Evolutionary conservation across 177 flowering plant genomes (phyloP), one percentile per base, ranked within the genome.

Genomic region (Vitis hybrid): DNA sequence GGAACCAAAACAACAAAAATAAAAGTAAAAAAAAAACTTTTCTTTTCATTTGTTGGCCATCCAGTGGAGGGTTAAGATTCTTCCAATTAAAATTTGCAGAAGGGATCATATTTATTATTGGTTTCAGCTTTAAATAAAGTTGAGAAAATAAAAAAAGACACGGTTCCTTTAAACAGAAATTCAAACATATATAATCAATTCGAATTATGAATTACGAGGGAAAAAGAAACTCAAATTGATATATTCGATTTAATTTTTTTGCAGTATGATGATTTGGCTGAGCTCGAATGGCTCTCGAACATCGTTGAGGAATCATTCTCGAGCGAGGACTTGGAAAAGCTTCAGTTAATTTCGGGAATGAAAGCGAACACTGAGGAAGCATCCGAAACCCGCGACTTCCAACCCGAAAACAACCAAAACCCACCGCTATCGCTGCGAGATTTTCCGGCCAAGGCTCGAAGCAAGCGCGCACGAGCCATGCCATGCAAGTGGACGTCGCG

Each of bases 391-490:
- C 82, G 66, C n/a, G 66, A 49, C 3, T 70, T 60, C 68, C 79
- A 68, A 15, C 73, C 83, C 67, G 81, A 70, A 49, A 49, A 72
- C 65, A 61, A 22, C 67, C 69, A 57, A 16, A 59, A 13, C 39
- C 49, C 6, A 45, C 51, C 60, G 51, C n/a, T 51, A 62, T 26
- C 39, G 62, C 63, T 66, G 31, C 60, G 73, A 82, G 5, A 70
- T 76, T 1, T 79, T 80, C 75, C 63, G 2, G 90, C 78, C 55
- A 89, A 86, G 78, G 91, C 94, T 18, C 84, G 94, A 1, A 87
- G 88, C 89, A 89, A 89, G 78, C 85, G 94, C 14, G 82, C 94
- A 2, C 87, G 92, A n/a, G 79, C 85, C 10, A 81, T 87, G 15
- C 85, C 89, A 8, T 52, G 87, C 74, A 84, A 76, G 62, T 89